Conservation (phyloP, 164 flowering plant genomes). For the Aristolochia contorta region DNA sequence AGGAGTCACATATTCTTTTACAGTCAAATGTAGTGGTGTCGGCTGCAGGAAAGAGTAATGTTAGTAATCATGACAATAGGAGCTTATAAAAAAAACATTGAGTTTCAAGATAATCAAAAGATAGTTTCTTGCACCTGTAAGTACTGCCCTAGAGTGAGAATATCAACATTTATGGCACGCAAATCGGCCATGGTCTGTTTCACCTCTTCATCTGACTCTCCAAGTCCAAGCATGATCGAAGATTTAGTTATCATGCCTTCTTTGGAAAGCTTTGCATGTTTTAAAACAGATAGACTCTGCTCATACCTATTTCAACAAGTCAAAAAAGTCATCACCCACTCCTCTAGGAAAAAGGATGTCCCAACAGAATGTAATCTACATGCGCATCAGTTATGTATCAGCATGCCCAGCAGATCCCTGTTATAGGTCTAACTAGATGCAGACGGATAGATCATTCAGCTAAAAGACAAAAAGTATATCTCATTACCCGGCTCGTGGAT, state of each 20-base stretch:
- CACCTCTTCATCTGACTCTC: constrained; percentile 84
- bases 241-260: constrained; percentile 85
- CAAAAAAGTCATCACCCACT: no score
- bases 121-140: constrained; percentile 45
- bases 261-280: constrained; percentile 70
- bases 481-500: constrained; percentile 81
- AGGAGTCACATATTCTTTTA: constrained; percentile 87
- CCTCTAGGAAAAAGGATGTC: no score
- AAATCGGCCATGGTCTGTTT: constrained; percentile 78
- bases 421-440: no score
- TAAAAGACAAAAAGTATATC: background rate
- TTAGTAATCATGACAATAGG: background rate
- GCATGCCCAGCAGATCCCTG: no score
- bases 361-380: no score
- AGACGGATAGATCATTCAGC: background rate
- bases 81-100: background rate
- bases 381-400: no score
- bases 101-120: background rate
- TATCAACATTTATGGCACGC: constrained; percentile 81
- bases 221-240: constrained; percentile 94
- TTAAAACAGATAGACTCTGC: constrained; percentile 78
- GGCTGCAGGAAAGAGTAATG: constrained; percentile 46
- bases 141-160: constrained; percentile 89
- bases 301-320: constrained; percentile 41
- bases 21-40: constrained; percentile 89